Conservation (phyloP, 371 early-diverging fungal species). For the Mucor circinelloides region DNA sequence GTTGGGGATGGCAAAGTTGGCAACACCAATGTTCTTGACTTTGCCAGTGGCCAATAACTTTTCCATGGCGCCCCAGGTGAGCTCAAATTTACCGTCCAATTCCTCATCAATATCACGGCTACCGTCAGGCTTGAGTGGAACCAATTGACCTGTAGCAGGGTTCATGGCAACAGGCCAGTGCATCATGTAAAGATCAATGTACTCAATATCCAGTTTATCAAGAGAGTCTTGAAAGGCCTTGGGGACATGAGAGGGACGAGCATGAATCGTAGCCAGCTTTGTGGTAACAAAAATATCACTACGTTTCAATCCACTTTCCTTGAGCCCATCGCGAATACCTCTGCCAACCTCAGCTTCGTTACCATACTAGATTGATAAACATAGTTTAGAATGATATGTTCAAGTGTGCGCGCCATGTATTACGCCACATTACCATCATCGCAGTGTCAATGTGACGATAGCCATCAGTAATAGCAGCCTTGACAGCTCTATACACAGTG, state of each 20-base stretch:
- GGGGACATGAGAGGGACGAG: constrained; percentile 48
- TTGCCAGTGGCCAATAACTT: constrained; percentile 64
- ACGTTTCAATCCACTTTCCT: constrained; percentile 53
- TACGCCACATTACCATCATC: constrained; percentile 26
- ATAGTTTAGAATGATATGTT: constrained; percentile 16
- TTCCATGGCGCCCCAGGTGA: constrained; percentile 66
- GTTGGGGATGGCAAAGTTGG: constrained; percentile 60
- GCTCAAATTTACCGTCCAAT: constrained; percentile 24
- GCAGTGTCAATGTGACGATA: constrained; percentile 68
- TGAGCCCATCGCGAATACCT: constrained; percentile 58
- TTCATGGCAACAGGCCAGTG: constrained; percentile 52
- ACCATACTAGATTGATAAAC: constrained; percentile 45
- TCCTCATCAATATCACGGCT: constrained; percentile 40
- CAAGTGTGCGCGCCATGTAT: not conserved
- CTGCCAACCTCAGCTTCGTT: constrained; percentile 76
- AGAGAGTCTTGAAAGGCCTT: constrained; percentile 57
- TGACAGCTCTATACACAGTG: constrained; percentile 41
- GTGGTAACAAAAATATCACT: constrained; percentile 87
- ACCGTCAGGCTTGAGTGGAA: constrained; percentile 40
- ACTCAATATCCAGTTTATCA: constrained; percentile 55
- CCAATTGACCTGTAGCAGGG: constrained; percentile 32
- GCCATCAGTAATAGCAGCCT: constrained; percentile 43
- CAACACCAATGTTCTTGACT: constrained; percentile 69
- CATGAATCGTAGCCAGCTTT: constrained; percentile 77
- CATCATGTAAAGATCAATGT: constrained; percentile 73